A percentile compares a stretch with the other conserved stretches of the same genome.
Evolutionary conservation across 768 basidiomycete species (phyloP).

Genomic region (Phlegmacium glaucopus): DNA sequence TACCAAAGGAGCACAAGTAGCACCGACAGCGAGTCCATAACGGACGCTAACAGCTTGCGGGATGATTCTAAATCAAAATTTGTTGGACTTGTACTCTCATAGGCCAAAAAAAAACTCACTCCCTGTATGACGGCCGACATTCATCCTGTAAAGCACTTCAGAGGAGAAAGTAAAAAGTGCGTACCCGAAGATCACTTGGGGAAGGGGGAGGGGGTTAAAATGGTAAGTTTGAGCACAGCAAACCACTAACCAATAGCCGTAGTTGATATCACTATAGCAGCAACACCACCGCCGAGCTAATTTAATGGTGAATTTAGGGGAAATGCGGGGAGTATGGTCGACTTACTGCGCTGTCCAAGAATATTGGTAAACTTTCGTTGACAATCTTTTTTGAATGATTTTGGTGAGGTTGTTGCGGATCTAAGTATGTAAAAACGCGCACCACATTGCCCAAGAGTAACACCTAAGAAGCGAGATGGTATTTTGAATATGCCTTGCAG

Average conservation of each 20-base stretch:
- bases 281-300: constrained; percentile 61
- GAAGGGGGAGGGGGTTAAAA: background rate
- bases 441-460: constrained; percentile 87
- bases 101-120: constrained; percentile 43
- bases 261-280: constrained; percentile 75
- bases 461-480: constrained; percentile 44
- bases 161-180: constrained; percentile 14
- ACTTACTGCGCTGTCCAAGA: constrained; percentile 70
- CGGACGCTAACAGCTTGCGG: constrained; percentile 75
- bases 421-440: too few relatives aligned
- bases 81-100: background rate
- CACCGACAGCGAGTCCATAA: constrained; percentile 79
- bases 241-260: constrained; percentile 56
- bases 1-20: constrained; percentile 73
- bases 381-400: constrained; percentile 46
- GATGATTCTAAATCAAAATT: constrained; percentile 38
- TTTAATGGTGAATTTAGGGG: background rate
- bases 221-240: background rate
- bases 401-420: constrained; percentile 19
- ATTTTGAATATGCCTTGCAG: background rate
- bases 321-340: too few relatives aligned
- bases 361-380: constrained; percentile 82
- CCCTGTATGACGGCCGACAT: constrained; percentile 40
- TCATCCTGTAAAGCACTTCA: background rate
- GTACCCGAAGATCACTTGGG: constrained; percentile 76